Percentiles rank a stretch among this genome's conserved stretches.
Conservation (phyloP, 164 flowering plant genomes). For the Dillenia turbinata region DNA sequence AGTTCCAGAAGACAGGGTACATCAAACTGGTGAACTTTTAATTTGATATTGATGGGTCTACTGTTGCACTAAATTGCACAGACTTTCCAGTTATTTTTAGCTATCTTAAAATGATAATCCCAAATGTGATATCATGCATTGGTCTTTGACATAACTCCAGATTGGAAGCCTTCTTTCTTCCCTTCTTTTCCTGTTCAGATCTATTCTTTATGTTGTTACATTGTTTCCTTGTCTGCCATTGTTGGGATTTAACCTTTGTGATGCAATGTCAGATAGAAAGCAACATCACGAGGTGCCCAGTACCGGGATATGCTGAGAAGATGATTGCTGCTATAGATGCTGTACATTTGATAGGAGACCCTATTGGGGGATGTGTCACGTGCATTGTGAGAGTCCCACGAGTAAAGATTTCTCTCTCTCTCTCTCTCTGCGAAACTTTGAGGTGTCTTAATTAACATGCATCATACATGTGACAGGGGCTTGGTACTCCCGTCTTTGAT, state of each 20-base stretch:
- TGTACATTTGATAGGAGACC: slow-evolving; percentile 82
- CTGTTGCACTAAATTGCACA: too few species aligned
- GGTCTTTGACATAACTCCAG: too few species aligned
- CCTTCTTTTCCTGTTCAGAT: not conserved
- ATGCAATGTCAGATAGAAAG: slow-evolving; percentile 64
- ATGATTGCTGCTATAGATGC: slow-evolving; percentile 96
- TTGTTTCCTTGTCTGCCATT: not conserved
- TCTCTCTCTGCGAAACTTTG: not conserved
- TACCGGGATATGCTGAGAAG: slow-evolving; percentile 92
- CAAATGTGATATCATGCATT: too few species aligned
- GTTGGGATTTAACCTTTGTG: not conserved
- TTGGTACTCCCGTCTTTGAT: slow-evolving; percentile 97
- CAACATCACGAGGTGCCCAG: slow-evolving; percentile 91
- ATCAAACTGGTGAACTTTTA: too few species aligned
- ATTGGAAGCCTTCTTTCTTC: too few species aligned
- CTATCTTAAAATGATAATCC: too few species aligned
- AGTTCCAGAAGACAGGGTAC: too few species aligned
- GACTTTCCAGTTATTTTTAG: too few species aligned
- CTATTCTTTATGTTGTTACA: not conserved
- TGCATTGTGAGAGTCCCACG: slow-evolving; percentile 89
- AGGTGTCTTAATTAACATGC: not conserved
- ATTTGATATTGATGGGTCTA: too few species aligned
- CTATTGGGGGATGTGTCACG: slow-evolving; percentile 95
- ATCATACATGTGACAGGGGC: slow-evolving; percentile 48
- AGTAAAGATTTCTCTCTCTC: slow-evolving; percentile 42